Evolutionary conservation across 2,329 filamentous ascomycete genomes (phyloP).

Genomic region (Cladophialophora yegresii): DNA sequence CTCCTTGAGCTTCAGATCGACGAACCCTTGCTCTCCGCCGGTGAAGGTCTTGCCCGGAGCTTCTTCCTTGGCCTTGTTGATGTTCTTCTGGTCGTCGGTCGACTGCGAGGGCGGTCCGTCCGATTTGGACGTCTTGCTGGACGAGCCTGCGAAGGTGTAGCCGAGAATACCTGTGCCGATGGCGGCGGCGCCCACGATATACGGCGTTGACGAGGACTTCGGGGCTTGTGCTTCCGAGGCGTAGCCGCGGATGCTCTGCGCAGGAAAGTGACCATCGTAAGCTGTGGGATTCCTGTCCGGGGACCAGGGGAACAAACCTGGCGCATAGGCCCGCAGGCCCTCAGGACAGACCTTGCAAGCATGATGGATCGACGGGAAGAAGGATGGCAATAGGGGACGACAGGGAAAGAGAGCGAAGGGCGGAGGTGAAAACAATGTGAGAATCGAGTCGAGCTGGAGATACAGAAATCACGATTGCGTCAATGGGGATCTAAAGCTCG

Average conservation of each 20-base stretch:
- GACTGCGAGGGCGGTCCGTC: constrained; percentile 34
- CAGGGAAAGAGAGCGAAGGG: constrained; percentile 1
- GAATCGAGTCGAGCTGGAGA: constrained; percentile 1
- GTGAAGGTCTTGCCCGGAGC: constrained; percentile 60
- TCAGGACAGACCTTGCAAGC: constrained; percentile 67
- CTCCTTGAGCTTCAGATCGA: constrained; percentile 76
- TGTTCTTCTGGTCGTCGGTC: constrained; percentile 22
- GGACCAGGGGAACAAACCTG: constrained; percentile 63
- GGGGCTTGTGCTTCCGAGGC: constrained; percentile 65
- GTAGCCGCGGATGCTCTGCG: constrained; percentile 68
- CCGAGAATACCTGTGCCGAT: constrained; percentile 62
- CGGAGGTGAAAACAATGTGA: constrained; percentile 5
- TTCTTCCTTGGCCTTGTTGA: constrained; percentile 9
- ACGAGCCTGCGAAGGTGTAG: constrained; percentile 45
- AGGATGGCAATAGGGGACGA: not conserved
- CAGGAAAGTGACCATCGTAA: not conserved
- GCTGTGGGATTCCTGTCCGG: no score
- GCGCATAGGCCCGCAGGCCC: constrained; percentile 65
- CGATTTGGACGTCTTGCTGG: constrained; percentile 39
- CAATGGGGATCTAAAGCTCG: constrained; percentile 16
- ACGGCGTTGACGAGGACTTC: constrained; percentile 47
- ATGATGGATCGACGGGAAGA: constrained; percentile 51
- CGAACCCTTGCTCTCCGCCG: constrained; percentile 86
- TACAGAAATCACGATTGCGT: constrained; percentile 20
- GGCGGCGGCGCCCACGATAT: constrained; percentile 52